Evolutionary conservation across 2,329 filamentous ascomycete species (phyloP).

Genomic region (Ophiostoma pallidulum): DNA sequence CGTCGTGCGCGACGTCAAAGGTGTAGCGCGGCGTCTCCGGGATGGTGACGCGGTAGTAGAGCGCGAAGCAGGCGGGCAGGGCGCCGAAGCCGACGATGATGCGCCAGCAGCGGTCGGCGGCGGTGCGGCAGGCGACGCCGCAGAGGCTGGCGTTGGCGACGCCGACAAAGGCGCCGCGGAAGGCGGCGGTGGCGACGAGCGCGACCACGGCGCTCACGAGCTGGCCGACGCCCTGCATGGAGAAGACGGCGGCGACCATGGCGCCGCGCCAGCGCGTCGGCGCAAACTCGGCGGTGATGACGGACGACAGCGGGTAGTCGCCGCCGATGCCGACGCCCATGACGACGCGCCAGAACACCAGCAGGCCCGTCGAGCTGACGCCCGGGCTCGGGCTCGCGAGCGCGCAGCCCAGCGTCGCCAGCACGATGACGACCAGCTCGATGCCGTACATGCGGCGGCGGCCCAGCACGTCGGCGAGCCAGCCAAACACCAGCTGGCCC

Average conservation of each 20-base stretch:
- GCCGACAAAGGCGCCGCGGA: slow-evolving; percentile 42
- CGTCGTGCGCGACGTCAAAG: slow-evolving; percentile 60
- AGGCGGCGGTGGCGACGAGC: slow-evolving; percentile 57
- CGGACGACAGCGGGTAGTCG: slow-evolving; percentile 70
- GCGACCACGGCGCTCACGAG: slow-evolving; percentile 61
- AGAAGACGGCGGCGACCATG: slow-evolving; percentile 65
- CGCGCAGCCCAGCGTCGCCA: slow-evolving; percentile 56
- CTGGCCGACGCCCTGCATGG: slow-evolving; percentile 78
- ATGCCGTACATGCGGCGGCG: slow-evolving; percentile 76
- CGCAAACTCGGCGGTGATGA: slow-evolving; percentile 79
- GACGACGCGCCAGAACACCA: slow-evolving; percentile 29
- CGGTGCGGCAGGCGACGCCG: slow-evolving; percentile 52
- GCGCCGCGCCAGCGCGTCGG: slow-evolving; percentile 73
- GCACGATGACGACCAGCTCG: slow-evolving; percentile 62
- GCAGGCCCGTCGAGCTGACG: slow-evolving; percentile 48
- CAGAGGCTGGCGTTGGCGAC: slow-evolving; percentile 40
- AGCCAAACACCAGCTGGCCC: slow-evolving; percentile 69
- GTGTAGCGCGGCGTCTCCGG: slow-evolving; percentile 71
- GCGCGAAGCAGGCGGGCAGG: slow-evolving; percentile 64
- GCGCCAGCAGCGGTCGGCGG: slow-evolving; percentile 75
- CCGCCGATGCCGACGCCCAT: slow-evolving; percentile 62
- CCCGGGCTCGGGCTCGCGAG: slow-evolving; percentile 51
- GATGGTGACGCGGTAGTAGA: slow-evolving; percentile 82
- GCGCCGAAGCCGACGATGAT: slow-evolving; percentile 72
- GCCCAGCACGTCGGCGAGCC: slow-evolving; percentile 64